Conservation (phyloP, 106 monocot genomes). For the Allium sativum region DNA sequence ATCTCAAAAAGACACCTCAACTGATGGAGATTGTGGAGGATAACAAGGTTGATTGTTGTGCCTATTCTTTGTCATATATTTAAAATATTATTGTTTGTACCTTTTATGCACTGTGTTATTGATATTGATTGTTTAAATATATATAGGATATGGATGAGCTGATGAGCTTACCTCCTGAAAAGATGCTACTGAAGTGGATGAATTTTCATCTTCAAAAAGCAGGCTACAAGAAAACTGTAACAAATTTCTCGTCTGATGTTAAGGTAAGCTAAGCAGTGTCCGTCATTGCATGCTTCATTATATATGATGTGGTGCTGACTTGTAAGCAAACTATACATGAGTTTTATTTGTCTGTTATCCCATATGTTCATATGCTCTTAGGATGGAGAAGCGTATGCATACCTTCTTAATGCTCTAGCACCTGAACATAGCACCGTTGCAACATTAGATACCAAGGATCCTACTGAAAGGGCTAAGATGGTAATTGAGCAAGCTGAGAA, state of each 20-base stretch:
- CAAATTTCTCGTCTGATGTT: constrained; percentile 60
- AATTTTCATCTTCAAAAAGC: constrained; percentile 74
- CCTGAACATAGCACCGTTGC: constrained; percentile 39
- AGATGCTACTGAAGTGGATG: constrained; percentile 66
- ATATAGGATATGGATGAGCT: constrained; percentile 59
- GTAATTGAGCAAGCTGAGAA: constrained; percentile 76
- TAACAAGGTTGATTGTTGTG: constrained; percentile 24
- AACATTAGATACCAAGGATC: constrained; percentile 53
- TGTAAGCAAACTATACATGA: too few relatives aligned
- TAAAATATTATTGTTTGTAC: too few relatives aligned
- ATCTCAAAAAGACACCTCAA: constrained; percentile 92
- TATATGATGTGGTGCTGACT: too few relatives aligned
- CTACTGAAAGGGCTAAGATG: constrained; percentile 50
- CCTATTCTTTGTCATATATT: too few relatives aligned
- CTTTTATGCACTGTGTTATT: neutral
- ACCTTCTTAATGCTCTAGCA: constrained; percentile 67
- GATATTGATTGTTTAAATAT: neutral
- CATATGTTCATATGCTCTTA: constrained; percentile 20
- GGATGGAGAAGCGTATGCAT: constrained; percentile 82
- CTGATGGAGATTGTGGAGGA: constrained; percentile 86
- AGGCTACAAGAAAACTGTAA: constrained; percentile 60
- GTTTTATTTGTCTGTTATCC: neutral
- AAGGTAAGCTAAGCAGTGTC: constrained; percentile 23
- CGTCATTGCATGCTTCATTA: too few relatives aligned
- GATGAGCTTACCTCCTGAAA: constrained; percentile 57